Evolutionary conservation across 768 basidiomycete species (phyloP), one percentile per base, ranked within the genome.

Genomic region (Myochromella boudieri): DNA sequence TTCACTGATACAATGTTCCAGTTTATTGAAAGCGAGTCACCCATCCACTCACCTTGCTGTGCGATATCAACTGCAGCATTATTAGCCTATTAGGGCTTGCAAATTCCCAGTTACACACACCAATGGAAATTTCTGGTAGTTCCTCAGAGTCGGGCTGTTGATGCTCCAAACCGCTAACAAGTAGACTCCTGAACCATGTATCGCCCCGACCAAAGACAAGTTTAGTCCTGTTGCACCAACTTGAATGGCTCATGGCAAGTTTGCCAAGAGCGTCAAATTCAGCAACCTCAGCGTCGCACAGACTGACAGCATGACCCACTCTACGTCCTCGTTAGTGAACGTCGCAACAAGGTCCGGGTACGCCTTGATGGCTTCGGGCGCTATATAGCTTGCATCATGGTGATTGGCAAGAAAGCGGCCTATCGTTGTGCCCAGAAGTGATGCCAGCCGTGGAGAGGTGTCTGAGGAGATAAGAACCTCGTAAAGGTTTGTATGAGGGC

Each of bases 181-280:
- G 38, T 29, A 43, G 18, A 15, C 52, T 55, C 9, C 54, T 47
- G 32, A 44, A 55, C 50, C 54, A 52, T 4, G 53, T 32, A 45
- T 55, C 51, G 6, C 54, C 54, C 34, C 53, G 50, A n/a, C 46
- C 28, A 31, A 55, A 55, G 25, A 36, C 47, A 18, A 29, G 49
- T 42, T 45, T 48, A 21, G 52, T 17, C 31, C 54, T 39, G 22
- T 17, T 42, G 25, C 24, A 42, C 54, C 52, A 55, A 32, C n/a
- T n/a, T n/a, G n/a, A n/a, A n/a, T 49, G 46, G n/a, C 43, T 47
- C 17, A 36, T 17, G n/a, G 54, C 54, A 12, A 40, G 31, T 29
- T 42, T 32, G 27, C 42, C 51, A 10, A 55, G 38, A 12, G 25
- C 20, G 26, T 44, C 52, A 37, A 43, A 49, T 44, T 55, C 54